Base-by-base conservation (phyloP, 2,329 filamentous ascomycete genomes). In the Colletotrichum ledebouriae region DNA sequence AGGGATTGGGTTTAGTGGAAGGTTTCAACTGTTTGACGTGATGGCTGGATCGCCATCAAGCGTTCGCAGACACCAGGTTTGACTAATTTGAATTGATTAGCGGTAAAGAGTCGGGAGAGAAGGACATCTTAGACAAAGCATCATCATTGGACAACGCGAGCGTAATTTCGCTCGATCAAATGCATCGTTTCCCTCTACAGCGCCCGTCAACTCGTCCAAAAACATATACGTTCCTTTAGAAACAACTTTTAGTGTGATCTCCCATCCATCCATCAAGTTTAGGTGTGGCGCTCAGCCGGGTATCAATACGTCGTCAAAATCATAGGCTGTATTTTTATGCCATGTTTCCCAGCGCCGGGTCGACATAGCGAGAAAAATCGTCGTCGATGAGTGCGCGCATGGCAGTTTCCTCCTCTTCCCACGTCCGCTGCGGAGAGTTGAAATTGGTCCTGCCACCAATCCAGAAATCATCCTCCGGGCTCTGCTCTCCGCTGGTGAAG, bases 341-440 rank as follows among this genome's bases (percentile, higher is more conserved):
- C 50, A 46, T 41, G 12, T 34, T 56, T 44, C 57, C 69, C 11
- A 71, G 57, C 47, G 70, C 70, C 25, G 70, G 70, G 41, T 71
- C 70, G 49, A 71, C 63, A 25, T 60, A 70, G 15, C 52, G 41
- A 46, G 41, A 49, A 29, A 71, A 59, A 22, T 70, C 63, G 13
- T 63, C 58, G 59, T 71, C 70, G 13, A 79, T 74, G 13, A 84
- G 73, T 15, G 79, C 76, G 46, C 82, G 75, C 70, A 85, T 82
- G 65, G 81, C 82, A 7, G 77, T 77, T 60, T 84, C 82, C 25
- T 84, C 82, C 49, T 80, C 76, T 10, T 77, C 76, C 83, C 82
- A 85, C 22, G 77, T 77, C n/a, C 73, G 70, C 22, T 72, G 71
- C 11, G 59, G 63, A 11, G 67, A 47, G 2, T 72, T 76, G 44